Evolutionary conservation across 768 basidiomycete genomes (phyloP).

Genomic region (Glaciozyma antarctica): DNA sequence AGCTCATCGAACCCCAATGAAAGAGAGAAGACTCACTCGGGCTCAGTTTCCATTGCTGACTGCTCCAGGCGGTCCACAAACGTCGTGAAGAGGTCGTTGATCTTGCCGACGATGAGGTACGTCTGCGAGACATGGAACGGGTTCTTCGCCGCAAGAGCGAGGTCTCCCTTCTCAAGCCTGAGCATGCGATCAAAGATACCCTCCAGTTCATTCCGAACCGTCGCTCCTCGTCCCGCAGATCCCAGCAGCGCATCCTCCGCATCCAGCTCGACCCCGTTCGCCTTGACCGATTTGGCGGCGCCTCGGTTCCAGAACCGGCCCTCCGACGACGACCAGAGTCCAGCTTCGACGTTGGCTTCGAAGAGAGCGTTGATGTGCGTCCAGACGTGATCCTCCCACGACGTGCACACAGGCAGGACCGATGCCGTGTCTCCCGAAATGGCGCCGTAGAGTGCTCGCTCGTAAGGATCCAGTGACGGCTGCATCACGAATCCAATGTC

Average conservation of each 20-base stretch:
- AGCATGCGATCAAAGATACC: constrained; percentile 39
- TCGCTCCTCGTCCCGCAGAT: background rate
- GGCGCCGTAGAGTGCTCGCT: constrained; percentile 80
- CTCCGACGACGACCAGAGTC: constrained; percentile 42
- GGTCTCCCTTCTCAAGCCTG: constrained; percentile 31
- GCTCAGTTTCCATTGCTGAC: constrained; percentile 35
- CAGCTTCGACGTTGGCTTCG: constrained; percentile 65
- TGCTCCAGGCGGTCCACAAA: constrained; percentile 39
- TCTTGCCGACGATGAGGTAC: constrained; percentile 43
- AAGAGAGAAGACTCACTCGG: constrained; percentile 35
- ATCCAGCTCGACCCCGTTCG: constrained; percentile 6
- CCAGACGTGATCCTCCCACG: constrained; percentile 97
- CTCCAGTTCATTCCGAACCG: constrained; percentile 35
- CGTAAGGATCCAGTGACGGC: constrained; percentile 56
- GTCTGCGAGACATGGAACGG: constrained; percentile 41
- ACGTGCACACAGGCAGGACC: constrained; percentile 61
- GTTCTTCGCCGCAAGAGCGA: constrained; percentile 35
- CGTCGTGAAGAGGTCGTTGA: constrained; percentile 56
- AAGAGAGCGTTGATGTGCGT: constrained; percentile 70
- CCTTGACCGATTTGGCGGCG: constrained; percentile 7
- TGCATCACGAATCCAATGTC: constrained; percentile 27
- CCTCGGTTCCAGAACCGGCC: constrained; percentile 20
- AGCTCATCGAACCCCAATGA: background rate
- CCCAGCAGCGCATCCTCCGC: constrained; percentile 23
- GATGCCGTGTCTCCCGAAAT: constrained; percentile 59